Percentiles rank a stretch among this genome's conserved stretches.
phyloP scores from a whole-genome alignment of 345 rosid genomes.

The Linum tenue region DNA sequence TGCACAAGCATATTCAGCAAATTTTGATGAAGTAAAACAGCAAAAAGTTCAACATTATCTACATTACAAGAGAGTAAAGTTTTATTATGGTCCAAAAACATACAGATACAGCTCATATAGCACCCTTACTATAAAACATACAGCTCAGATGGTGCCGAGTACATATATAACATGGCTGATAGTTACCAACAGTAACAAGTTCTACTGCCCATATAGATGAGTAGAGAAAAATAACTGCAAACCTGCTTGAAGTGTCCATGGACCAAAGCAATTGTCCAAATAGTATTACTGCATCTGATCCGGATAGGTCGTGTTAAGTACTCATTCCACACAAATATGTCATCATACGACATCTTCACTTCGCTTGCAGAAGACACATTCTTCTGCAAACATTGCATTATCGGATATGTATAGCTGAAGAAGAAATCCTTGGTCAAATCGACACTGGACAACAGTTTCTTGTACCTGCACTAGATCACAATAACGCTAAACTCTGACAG shows the following conservation, averaged over 20 bases:
- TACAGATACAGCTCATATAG: too few relatives aligned
- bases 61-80: background rate
- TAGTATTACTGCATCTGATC: conserved; percentile 66
- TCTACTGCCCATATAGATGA: background rate
- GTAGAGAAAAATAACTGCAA: conserved; percentile 5
- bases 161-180: background rate
- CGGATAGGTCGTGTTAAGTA: conserved; percentile 68
- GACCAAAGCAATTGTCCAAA: conserved; percentile 90
- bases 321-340: conserved; percentile 89
- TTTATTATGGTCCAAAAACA: background rate
- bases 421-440: conserved; percentile 95
- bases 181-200: background rate
- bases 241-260: conserved; percentile 99
- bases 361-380: conserved; percentile 55
- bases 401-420: conserved; percentile 92
- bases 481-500: background rate
- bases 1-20: background rate
- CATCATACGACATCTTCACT: conserved; percentile 72
- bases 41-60: background rate
- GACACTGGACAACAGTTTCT: conserved; percentile 89
- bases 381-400: conserved; percentile 93
- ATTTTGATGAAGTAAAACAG: background rate
- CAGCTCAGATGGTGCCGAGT: background rate
- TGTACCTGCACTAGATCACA: conserved; percentile 59
- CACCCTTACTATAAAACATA: too few relatives aligned